Conservation (phyloP, 2,329 filamentous ascomycete genomes). For the Stenocarpella maydis region DNA sequence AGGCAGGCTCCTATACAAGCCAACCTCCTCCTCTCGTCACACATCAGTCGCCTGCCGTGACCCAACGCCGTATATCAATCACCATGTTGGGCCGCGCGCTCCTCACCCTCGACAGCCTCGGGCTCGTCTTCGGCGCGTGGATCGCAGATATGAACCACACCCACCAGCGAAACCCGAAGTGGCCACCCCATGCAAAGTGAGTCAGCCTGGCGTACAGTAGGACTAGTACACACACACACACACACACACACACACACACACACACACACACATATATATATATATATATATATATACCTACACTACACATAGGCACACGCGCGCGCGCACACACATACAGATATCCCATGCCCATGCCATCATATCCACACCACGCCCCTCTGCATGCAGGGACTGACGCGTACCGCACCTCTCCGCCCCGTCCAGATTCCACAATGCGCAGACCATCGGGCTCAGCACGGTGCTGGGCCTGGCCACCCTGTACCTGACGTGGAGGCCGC, state of each 20-base stretch:
- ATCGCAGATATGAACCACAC: conserved; percentile 51
- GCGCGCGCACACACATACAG: background rate
- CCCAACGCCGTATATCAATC: background rate
- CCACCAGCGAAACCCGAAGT: conserved; percentile 53
- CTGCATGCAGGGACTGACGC: background rate
- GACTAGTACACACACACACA: background rate
- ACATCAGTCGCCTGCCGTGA: background rate
- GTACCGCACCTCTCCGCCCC: background rate
- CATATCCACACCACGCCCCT: background rate
- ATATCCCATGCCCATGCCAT: background rate
- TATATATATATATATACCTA: background rate
- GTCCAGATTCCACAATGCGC: conserved; percentile 51
- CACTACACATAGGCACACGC: background rate
- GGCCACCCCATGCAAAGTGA: conserved; percentile 56
- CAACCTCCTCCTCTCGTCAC: background rate
- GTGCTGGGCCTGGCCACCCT: conserved; percentile 49
- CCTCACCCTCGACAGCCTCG: conserved; percentile 50
- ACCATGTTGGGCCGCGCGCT: conserved; percentile 49
- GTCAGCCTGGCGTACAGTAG: conserved; percentile 32
- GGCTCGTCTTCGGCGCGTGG: conserved; percentile 49
- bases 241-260: background rate
- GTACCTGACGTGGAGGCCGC: conserved; percentile 50
- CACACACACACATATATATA: background rate
- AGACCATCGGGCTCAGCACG: conserved; percentile 52
- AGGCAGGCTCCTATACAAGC: background rate